Base-by-base conservation (phyloP, 1,284 basidiomycete species). In the Tylopilus sp. region DNA sequence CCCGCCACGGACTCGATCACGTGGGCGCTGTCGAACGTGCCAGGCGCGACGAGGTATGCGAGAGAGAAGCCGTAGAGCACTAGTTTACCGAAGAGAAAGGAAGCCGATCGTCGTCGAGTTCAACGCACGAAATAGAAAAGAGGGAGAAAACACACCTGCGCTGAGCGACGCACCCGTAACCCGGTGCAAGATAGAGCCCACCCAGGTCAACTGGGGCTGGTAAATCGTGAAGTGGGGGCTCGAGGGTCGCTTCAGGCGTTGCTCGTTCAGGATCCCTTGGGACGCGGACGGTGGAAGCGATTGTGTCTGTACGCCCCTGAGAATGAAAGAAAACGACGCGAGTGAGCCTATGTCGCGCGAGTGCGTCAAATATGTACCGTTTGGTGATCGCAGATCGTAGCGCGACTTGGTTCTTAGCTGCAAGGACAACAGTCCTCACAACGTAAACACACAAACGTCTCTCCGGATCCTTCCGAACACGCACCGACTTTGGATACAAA, bases 181-280 rank as follows among this genome's bases (percentile, higher is more conserved):
- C 68, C 96, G 89, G 74, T 98, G 87, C 28, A 78, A 79, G 62
- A 96, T 93, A 13, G 93, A 97, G 3, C 72, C 78, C 48, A 86
- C 33, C 92, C 91, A 97, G 37, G 96, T 98, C 40, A 93, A 71
- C 69, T 97, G 95, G 18, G 92, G 93, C 69, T 97, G 90, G 75
- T 98, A 99, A 71, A 98, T 97, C 42, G 91, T 91, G 61, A 95
- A 88, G 70, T 97, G 93, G 19, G 97, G 96, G 61, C 87, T 90
- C 50, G 78, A 87, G 16, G 97, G 96, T 26, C 96, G 86, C 43
- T 77, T 74, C 44, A 89, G 73, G 56, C 96, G 84, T 70, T 97
- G 94, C 56, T 81, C 69, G 76, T 99, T 96, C 55, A 98, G 75
- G 55, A 96, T 83, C 6, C 77, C 77, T 38, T 74, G 70, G 41